A percentile compares a stretch with the other conserved stretches of the same genome.
These are phyloP conservation scores for Hamamelis virginiana DNA, from an alignment of 164 flowering plant species.

Conservation along the genomic window DNA sequence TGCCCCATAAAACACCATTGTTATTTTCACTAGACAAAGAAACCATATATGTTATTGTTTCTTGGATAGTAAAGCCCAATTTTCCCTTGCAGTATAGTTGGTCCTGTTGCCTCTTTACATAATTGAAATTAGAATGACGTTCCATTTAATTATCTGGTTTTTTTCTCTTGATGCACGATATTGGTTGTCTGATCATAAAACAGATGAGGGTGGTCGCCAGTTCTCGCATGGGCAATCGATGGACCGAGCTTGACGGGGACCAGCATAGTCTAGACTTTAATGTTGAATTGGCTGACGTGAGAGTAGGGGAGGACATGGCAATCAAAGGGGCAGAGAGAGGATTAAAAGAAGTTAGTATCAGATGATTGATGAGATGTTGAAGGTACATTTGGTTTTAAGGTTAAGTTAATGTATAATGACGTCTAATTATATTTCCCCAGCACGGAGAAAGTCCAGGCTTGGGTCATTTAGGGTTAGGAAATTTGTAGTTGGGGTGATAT, in stretches of 20 bases:
- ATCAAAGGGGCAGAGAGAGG: too few relatives aligned
- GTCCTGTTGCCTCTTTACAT: too few relatives aligned
- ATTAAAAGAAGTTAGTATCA: too few relatives aligned
- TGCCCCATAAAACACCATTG: too few relatives aligned
- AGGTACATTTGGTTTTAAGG: slow-evolving; percentile 7
- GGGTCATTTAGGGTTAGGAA: neutral
- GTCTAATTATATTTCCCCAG: neutral
- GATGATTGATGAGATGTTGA: slow-evolving; percentile 16
- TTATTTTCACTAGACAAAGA: too few relatives aligned
- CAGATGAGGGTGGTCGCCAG: slow-evolving; percentile 43
- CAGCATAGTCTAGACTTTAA: slow-evolving; percentile 6
- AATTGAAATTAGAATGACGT: too few relatives aligned
- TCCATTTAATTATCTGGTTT: too few relatives aligned
- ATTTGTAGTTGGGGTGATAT: slow-evolving; percentile 1
- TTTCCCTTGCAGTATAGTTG: too few relatives aligned
- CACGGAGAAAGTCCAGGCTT: slow-evolving; percentile 1
- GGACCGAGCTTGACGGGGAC: slow-evolving; percentile 30
- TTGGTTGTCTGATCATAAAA: slow-evolving; percentile 1
- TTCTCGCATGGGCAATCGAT: slow-evolving; percentile 37
- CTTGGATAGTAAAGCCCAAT: too few relatives aligned
- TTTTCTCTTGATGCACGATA: neutral
- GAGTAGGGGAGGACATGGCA: slow-evolving; percentile 20
- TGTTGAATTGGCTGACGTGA: slow-evolving; percentile 12
- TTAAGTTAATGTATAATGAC: too few relatives aligned
- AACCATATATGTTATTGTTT: too few relatives aligned